Evolutionary conservation across 2,329 filamentous ascomycete genomes (phyloP), one percentile per base, ranked within the genome.

Genomic region (Cercospora citrullina): DNA sequence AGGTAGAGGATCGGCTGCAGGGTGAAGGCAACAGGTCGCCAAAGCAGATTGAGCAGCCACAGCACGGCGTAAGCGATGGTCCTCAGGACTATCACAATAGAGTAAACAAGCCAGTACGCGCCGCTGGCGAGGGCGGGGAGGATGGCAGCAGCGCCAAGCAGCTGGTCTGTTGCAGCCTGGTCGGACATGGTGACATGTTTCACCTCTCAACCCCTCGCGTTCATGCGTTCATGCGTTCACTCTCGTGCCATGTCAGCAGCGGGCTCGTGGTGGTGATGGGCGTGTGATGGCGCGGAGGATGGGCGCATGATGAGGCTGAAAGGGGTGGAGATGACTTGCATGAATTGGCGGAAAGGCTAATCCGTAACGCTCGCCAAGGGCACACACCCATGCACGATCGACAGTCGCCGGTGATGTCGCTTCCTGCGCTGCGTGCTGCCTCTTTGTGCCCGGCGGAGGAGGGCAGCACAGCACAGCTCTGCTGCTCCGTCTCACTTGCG

Each of bases 1-100:
- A 88, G 75, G 72, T 84, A 77, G 63, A 81, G 78, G 58, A 87
- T 73, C 2, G 87, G 87, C 16, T 86, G 80, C n/a, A 86, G 76
- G 51, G 82, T 68, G 69, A 87, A 79, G 51, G 80, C 77, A 28
- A 84, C 68, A n/a, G 83, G 68, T 36, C 80, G 78, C 72, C 84
- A 80, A 58, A 88, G 77, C 3, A 85, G 84, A 6, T 81, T 78
- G 1, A 82, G 74, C 12, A 85, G 68, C 64, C 81, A 74, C 26
- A 79, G 70, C 33, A 85, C 61, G n/a, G 80, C 72, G 61, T 75
- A 72, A 64, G 80, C 69, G 64, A 83, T 62, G 65, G 78, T 77
- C 74, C 75, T 78, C 61, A 83, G 62, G 33, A 83, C 73, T 71
- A 80, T 76, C 64, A 75, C 71, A 53, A 84, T 28, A 1, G 80